Percentiles rank a stretch among this genome's conserved stretches.
These are phyloP conservation scores for Purpureocillium takamizusanense DNA, from an alignment of 2,329 filamentous ascomycete genomes.

Conservation along the genomic window DNA sequence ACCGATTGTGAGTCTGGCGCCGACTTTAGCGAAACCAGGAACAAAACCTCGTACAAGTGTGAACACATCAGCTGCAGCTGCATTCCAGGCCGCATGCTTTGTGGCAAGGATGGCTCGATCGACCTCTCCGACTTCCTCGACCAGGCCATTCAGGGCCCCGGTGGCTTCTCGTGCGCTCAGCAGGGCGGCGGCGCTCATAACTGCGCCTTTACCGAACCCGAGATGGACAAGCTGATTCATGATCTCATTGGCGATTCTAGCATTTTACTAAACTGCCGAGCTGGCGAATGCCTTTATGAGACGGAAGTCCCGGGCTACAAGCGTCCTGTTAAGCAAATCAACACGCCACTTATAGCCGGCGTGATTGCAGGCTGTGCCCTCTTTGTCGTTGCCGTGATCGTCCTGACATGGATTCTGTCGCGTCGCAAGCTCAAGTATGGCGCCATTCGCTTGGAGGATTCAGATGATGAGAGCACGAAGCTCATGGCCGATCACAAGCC, in stretches of 20 bases:
- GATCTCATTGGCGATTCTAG: slow-evolving; percentile 85
- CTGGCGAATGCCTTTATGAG: slow-evolving; percentile 88
- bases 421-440: slow-evolving; percentile 63
- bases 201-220: slow-evolving; percentile 82
- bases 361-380: slow-evolving; percentile 81
- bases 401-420: slow-evolving; percentile 81
- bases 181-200: slow-evolving; percentile 52
- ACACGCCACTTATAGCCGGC: slow-evolving; percentile 89
- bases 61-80: slow-evolving; percentile 79
- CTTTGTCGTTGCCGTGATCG: slow-evolving; percentile 79
- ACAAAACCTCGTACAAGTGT: slow-evolving; percentile 79
- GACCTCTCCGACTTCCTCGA: slow-evolving; percentile 86
- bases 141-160: slow-evolving; percentile 77
- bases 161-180: slow-evolving; percentile 67
- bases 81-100: slow-evolving; percentile 86
- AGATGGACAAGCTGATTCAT: slow-evolving; percentile 85
- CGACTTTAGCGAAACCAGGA: slow-evolving; percentile 59
- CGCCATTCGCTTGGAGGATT: slow-evolving; percentile 76
- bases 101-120: slow-evolving; percentile 82
- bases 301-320: slow-evolving; percentile 90
- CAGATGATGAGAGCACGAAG: slow-evolving; percentile 77
- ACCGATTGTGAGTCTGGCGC: slow-evolving; percentile 69
- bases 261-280: slow-evolving; percentile 72
- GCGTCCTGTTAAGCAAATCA: slow-evolving; percentile 85
- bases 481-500: slow-evolving; percentile 89